Evolutionary conservation across 2,329 filamentous ascomycete genomes (phyloP).

Genomic region (Aspergillus felis): DNA sequence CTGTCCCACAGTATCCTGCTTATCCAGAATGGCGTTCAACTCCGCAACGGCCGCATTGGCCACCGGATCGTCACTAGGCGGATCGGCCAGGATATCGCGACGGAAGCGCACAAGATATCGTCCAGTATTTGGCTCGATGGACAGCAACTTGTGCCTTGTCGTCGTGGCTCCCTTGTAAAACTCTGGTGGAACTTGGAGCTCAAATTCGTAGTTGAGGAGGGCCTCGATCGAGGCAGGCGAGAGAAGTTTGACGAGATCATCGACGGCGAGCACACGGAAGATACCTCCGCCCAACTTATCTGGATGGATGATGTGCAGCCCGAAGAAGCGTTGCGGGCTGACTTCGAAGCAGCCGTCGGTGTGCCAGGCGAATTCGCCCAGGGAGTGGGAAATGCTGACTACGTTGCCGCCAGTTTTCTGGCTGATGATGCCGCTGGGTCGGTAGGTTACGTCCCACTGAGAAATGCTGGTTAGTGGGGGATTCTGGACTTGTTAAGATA

Average conservation of each 20-base stretch:
- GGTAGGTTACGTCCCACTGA: constrained; percentile 5
- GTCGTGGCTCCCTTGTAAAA: constrained; percentile 5
- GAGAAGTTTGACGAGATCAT: constrained; percentile 3
- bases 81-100: constrained; percentile 5
- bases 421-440: constrained; percentile 1
- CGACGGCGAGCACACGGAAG: constrained; percentile 5
- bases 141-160: constrained; percentile 3
- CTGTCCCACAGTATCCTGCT: constrained; percentile 2
- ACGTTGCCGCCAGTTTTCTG: constrained; percentile 1
- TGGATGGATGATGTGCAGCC: constrained; percentile 7
- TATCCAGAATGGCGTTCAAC: background rate
- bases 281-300: constrained; percentile 7
- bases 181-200: constrained; percentile 4
- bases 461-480: background rate
- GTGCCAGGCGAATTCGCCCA: constrained; percentile 8
- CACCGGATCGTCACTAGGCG: background rate
- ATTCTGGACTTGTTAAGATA: background rate
- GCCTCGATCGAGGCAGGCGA: constrained; percentile 1
- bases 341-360: constrained; percentile 4
- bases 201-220: constrained; percentile 4
- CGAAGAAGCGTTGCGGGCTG: constrained; percentile 2
- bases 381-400: constrained; percentile 5
- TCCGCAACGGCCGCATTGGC: constrained; percentile 2
- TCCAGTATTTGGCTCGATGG: constrained; percentile 1
- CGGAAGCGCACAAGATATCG: constrained; percentile 3